A percentile compares a stretch with the other conserved stretches of the same genome.
phyloP scores from a whole-genome alignment of 1,284 basidiomycete genomes.

The Trametes hirsuta region DNA sequence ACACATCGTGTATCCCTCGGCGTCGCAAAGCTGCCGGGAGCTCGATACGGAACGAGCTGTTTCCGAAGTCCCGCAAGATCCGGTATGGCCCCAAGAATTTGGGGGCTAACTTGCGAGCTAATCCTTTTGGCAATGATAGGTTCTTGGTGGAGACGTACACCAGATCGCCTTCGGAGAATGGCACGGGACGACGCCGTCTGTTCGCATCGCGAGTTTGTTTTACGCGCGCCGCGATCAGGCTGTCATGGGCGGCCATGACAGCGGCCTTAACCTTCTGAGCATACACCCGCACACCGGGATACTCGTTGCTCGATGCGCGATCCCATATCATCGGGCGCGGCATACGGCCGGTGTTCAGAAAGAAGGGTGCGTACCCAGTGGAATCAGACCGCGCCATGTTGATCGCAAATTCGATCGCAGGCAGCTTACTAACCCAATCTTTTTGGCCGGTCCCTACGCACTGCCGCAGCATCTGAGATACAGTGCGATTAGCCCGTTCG shows the following conservation, averaged over 20 bases:
- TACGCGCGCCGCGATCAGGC: neutral
- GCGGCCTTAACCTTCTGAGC: neutral
- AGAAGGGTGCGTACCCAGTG: neutral
- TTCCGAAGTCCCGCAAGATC: neutral
- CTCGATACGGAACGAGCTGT: neutral
- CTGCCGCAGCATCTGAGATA: neutral
- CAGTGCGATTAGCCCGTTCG: neutral
- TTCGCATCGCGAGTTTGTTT: neutral
- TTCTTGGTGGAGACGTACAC: neutral
- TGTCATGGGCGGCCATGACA: neutral
- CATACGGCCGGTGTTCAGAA: neutral
- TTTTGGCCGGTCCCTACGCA: neutral
- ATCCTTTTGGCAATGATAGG: neutral
- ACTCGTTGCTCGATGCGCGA: neutral
- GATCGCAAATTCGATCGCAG: neutral
- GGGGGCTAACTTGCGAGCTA: neutral
- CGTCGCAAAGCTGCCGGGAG: neutral
- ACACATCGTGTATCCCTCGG: neutral
- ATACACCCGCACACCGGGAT: neutral
- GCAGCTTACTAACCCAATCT: neutral
- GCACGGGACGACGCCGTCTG: neutral
- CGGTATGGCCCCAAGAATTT: neutral
- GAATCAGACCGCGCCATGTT: neutral
- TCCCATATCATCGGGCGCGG: neutral
- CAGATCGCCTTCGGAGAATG: neutral